These are phyloP conservation scores for Zygosaccharomyces kombuchaensis DNA, from an alignment of 805 yeast genomes.

Conservation along the genomic window DNA sequence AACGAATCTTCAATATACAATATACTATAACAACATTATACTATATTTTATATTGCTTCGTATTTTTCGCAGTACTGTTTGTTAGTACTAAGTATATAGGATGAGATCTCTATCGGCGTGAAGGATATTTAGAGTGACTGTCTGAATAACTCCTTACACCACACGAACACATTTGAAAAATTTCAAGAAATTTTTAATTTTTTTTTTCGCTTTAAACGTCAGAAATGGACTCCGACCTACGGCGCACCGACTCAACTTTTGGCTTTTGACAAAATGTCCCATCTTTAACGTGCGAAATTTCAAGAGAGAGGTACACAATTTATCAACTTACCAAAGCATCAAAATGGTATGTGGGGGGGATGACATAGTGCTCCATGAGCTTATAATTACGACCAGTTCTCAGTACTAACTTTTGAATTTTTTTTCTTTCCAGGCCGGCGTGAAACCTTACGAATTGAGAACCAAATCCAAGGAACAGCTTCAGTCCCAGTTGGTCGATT, in stretches of 20 bases:
- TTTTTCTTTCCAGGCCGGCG: slow-evolving; percentile 57
- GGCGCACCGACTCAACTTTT: not conserved
- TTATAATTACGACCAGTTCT: not conserved
- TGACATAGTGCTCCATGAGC: not conserved
- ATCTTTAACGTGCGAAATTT: not conserved
- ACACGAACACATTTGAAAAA: not conserved
- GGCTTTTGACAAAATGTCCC: slow-evolving; percentile 3
- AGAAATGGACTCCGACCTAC: not conserved
- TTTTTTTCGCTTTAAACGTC: not conserved
- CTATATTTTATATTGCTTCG: not conserved
- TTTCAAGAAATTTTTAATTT: not conserved
- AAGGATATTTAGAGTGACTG: not conserved
- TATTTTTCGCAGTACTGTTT: not conserved
- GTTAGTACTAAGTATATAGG: not conserved
- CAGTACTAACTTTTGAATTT: slow-evolving; percentile 11
- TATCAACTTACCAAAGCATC: slow-evolving; percentile 4
- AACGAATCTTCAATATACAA: slow-evolving; percentile 6
- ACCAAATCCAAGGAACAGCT: slow-evolving; percentile 96
- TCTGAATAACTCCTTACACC: not conserved
- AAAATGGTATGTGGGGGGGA: slow-evolving; percentile 4
- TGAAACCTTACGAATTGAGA: slow-evolving; percentile 94
- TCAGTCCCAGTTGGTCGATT: slow-evolving; percentile 88
- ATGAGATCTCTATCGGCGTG: no score
- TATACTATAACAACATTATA: slow-evolving; percentile 6
- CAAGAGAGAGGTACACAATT: not conserved